These are phyloP conservation scores for Ganoderma lingzhi DNA, from an alignment of 1,284 basidiomycete genomes.

Conservation along the genomic window DNA sequence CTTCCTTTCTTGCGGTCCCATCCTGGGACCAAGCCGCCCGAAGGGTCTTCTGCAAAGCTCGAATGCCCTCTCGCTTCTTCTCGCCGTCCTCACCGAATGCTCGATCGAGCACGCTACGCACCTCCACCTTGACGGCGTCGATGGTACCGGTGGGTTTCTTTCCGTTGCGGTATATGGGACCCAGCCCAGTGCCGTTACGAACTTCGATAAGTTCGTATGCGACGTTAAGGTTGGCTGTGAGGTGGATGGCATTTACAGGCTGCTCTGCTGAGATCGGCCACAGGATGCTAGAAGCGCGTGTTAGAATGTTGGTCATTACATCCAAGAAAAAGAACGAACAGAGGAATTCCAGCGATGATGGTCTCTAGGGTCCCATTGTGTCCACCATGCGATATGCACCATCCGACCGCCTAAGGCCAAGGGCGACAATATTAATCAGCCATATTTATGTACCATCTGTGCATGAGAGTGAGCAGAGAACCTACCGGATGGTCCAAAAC, in stretches of 20 bases:
- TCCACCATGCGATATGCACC: constrained; percentile 1
- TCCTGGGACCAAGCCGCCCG: constrained; percentile 5
- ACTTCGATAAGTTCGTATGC: constrained; percentile 38
- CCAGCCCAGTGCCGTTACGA: constrained; percentile 26
- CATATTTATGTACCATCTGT: not conserved
- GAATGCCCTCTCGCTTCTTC: not conserved
- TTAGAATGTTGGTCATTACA: not conserved
- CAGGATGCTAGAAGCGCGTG: constrained; percentile 28
- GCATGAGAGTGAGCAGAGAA: not conserved
- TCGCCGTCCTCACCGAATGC: not conserved
- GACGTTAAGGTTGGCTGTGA: constrained; percentile 29
- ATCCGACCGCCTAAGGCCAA: not conserved
- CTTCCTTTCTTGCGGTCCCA: not conserved
- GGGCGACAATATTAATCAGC: not conserved
- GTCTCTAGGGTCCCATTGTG: constrained; percentile 26
- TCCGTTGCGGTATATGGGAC: not conserved
- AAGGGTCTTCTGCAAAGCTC: not conserved
- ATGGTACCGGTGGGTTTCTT: not conserved
- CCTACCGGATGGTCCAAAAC: constrained; percentile 15
- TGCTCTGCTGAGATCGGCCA: constrained; percentile 38
- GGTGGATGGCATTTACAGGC: constrained; percentile 31
- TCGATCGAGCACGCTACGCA: constrained; percentile 2
- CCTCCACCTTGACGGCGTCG: constrained; percentile 3
- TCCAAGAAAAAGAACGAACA: constrained; percentile 9
- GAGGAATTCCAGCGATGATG: constrained; percentile 17